phyloP scores from a whole-genome alignment of 495 filamentous ascomycete species.

The Hypoxylon rickii region DNA sequence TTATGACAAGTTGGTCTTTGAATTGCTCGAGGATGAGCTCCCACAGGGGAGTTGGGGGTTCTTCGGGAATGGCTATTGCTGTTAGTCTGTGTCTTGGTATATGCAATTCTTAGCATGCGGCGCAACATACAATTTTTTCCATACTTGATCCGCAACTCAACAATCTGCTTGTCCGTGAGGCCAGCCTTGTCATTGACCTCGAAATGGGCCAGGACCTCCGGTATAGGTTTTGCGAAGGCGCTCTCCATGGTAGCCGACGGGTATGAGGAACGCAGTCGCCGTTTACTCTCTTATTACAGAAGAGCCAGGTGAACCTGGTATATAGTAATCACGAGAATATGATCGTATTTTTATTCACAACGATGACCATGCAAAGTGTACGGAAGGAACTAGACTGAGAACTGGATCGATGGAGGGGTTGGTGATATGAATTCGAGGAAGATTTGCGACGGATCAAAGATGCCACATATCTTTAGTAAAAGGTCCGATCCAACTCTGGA shows the following conservation, averaged over 20 bases:
- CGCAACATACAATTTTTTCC: conserved; percentile 78
- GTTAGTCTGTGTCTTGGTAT: conserved; percentile 30
- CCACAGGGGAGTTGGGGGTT: conserved; percentile 97
- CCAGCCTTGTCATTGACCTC: conserved; percentile 68
- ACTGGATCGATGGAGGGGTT: conserved; percentile 14
- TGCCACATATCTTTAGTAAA: conserved; percentile 39
- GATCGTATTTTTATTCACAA: conserved; percentile 13
- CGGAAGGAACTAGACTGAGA: conserved; percentile 5
- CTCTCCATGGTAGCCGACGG: conserved; percentile 66
- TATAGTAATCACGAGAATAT: conserved; percentile 1
- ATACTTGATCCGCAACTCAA: conserved; percentile 64
- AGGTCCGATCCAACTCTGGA: background rate
- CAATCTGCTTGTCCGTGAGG: conserved; percentile 71
- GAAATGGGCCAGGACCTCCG: conserved; percentile 74
- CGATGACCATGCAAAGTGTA: conserved; percentile 14
- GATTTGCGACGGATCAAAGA: conserved; percentile 28
- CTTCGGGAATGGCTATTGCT: conserved; percentile 82
- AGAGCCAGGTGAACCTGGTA: conserved; percentile 11
- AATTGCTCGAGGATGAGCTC: conserved; percentile 97
- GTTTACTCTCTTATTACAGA: conserved; percentile 6
- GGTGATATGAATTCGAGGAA: conserved; percentile 15
- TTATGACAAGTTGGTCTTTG: conserved; percentile 97
- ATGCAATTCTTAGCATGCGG: conserved; percentile 4
- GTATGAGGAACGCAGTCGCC: background rate
- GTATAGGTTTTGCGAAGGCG: conserved; percentile 70